Conservation (phyloP, 2,329 filamentous ascomycete genomes). For the Chalaropsis thielavioides region DNA sequence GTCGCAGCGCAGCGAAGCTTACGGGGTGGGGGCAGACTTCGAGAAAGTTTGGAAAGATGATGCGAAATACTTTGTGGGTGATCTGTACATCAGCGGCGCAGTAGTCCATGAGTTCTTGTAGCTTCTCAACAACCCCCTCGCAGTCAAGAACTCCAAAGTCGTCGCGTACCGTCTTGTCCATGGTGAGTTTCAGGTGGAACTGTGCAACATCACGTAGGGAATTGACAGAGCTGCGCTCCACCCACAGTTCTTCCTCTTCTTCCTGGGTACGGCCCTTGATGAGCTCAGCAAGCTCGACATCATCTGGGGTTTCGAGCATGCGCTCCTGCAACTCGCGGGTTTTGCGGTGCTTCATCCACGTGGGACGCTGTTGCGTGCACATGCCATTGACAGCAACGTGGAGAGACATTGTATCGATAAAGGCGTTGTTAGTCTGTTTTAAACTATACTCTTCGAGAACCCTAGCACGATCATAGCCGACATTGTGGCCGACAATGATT, state of each 20-base stretch:
- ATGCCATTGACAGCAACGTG: conserved; percentile 97
- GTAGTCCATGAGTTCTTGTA: conserved; percentile 80
- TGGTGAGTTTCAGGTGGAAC: conserved; percentile 81
- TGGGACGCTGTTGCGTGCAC: conserved; percentile 91
- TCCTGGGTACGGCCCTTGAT: conserved; percentile 56
- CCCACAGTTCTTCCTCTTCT: conserved; percentile 91
- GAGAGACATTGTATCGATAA: conserved; percentile 94
- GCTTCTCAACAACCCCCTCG: conserved; percentile 49
- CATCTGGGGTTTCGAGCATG: conserved; percentile 55
- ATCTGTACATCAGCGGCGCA: conserved; percentile 88
- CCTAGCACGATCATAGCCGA: conserved; percentile 85
- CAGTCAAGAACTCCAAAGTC: conserved; percentile 74
- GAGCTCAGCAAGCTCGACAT: conserved; percentile 54
- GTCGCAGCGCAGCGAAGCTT: conserved; percentile 84
- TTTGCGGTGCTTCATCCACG: conserved; percentile 96
- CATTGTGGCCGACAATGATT: conserved; percentile 84
- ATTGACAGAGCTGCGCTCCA: conserved; percentile 86
- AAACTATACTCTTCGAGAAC: conserved; percentile 81
- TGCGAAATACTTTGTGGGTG: conserved; percentile 86
- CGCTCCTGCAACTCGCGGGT: conserved; percentile 70
- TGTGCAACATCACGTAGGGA: conserved; percentile 90
- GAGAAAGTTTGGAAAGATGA: conserved; percentile 81
- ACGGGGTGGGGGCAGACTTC: conserved; percentile 89
- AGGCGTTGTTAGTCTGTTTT: conserved; percentile 67
- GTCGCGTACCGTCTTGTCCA: conserved; percentile 79